A percentile compares a stretch with the other conserved stretches of the same genome.
These are phyloP conservation scores for Myrica gale DNA, from an alignment of 306 rosid species.

Conservation along the genomic window DNA sequence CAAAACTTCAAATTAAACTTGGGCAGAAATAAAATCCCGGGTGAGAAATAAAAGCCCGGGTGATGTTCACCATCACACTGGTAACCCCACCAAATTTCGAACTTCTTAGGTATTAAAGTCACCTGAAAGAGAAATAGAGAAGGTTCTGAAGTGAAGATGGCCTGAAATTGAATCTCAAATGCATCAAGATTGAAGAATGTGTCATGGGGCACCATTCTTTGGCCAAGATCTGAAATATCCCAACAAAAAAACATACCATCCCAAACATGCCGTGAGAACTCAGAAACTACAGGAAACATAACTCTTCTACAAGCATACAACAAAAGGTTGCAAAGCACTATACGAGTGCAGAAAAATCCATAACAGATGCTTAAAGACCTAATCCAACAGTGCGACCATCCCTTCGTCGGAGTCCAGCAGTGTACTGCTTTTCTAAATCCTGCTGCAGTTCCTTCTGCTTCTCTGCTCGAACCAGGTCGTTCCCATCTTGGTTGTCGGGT, in stretches of 20 bases:
- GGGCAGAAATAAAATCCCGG: background rate
- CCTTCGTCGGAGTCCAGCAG: slow-evolving; percentile 91
- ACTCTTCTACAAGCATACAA: slow-evolving; percentile 22
- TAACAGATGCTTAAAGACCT: slow-evolving; percentile 57
- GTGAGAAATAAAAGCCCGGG: background rate
- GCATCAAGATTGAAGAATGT: background rate
- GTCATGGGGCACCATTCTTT: background rate
- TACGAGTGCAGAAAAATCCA: slow-evolving; percentile 11
- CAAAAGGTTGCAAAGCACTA: slow-evolving; percentile 20
- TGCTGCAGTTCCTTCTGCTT: slow-evolving; percentile 87
- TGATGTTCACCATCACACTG: background rate
- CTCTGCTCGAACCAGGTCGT: slow-evolving; percentile 51
- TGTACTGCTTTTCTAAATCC: slow-evolving; percentile 95
- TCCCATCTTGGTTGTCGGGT: slow-evolving; percentile 43
- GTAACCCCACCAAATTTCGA: background rate
- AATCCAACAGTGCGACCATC: slow-evolving; percentile 99
- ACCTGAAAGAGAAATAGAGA: background rate
- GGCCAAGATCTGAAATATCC: background rate
- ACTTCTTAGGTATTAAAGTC: background rate
- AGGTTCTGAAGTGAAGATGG: background rate
- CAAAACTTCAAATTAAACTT: background rate
- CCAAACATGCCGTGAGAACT: background rate
- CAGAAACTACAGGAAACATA: slow-evolving; percentile 12
- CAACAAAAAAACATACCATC: background rate
- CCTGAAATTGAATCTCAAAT: background rate